These are phyloP conservation scores for Ganoderma lingzhi DNA, from an alignment of 1,284 basidiomycete genomes.

Conservation along the genomic window DNA sequence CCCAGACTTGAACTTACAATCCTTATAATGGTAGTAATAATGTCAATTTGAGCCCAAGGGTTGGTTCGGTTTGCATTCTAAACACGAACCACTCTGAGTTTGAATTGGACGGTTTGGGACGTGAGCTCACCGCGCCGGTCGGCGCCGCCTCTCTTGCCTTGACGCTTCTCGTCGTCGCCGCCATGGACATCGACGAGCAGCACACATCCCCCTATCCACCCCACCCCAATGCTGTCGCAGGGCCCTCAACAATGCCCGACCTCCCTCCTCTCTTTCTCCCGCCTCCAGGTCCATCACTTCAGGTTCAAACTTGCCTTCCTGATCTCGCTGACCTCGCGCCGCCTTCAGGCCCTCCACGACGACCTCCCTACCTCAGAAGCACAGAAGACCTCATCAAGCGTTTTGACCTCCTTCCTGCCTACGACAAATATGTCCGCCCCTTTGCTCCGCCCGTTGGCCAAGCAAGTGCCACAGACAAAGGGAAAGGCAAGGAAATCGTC, in stretches of 20 bases:
- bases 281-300: slow-evolving; percentile 41
- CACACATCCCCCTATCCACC: slow-evolving; percentile 28
- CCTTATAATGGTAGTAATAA: too few relatives aligned
- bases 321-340: slow-evolving; percentile 29
- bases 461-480: slow-evolving; percentile 54
- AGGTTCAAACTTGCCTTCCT: slow-evolving; percentile 9
- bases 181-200: slow-evolving; percentile 41
- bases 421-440: slow-evolving; percentile 78
- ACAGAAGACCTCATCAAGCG: slow-evolving; percentile 79
- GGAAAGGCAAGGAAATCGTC: slow-evolving; percentile 65
- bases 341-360: slow-evolving; percentile 51
- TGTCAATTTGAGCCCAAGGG: too few relatives aligned
- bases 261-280: slow-evolving; percentile 42
- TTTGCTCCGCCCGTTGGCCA: slow-evolving; percentile 44
- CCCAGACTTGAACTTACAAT: background rate
- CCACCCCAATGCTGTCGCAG: slow-evolving; percentile 45
- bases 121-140: slow-evolving; percentile 24
- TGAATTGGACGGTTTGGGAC: slow-evolving; percentile 26
- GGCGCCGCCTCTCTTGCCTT: slow-evolving; percentile 21
- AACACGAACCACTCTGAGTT: slow-evolving; percentile 30
- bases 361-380: slow-evolving; percentile 62
- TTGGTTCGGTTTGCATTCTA: background rate
- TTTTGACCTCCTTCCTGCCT: slow-evolving; percentile 71
- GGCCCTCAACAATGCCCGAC: slow-evolving; percentile 42
- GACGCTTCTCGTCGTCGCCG: slow-evolving; percentile 36